Percentiles rank a stretch among this genome's conserved stretches.
phyloP scores from a whole-genome alignment of 805 yeast species.

The Suhomyces emberorum region DNA sequence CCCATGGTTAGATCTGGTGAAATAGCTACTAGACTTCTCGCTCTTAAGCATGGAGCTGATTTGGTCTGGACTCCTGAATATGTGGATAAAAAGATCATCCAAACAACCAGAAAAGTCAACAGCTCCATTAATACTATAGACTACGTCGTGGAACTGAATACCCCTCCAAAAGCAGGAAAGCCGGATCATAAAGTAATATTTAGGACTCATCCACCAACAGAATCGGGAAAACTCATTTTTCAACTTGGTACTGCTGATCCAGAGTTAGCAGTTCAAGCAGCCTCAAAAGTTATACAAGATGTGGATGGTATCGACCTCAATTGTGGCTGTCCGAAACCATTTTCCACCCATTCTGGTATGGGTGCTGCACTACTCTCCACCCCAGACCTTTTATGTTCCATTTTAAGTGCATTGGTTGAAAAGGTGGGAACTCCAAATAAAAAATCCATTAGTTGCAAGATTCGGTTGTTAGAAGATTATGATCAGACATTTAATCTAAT shows the following conservation, averaged over 20 bases:
- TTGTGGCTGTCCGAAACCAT: slow-evolving; percentile 97
- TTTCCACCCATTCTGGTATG: slow-evolving; percentile 93
- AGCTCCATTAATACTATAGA: slow-evolving; percentile 57
- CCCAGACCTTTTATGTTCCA: slow-evolving; percentile 74
- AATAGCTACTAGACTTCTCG: slow-evolving; percentile 79
- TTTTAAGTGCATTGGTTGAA: slow-evolving; percentile 63
- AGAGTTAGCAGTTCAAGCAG: slow-evolving; percentile 85
- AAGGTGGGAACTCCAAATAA: slow-evolving; percentile 74
- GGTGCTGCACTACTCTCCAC: slow-evolving; percentile 88
- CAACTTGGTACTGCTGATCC: slow-evolving; percentile 90
- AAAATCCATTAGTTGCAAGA: slow-evolving; percentile 88
- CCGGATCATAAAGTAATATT: slow-evolving; percentile 56
- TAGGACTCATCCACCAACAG: slow-evolving; percentile 64
- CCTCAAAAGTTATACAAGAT: slow-evolving; percentile 71
- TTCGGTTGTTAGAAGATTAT: slow-evolving; percentile 66
- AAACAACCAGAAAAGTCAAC: slow-evolving; percentile 65
- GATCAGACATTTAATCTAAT: slow-evolving; percentile 61
- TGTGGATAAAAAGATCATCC: slow-evolving; percentile 76
- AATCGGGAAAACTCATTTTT: slow-evolving; percentile 68
- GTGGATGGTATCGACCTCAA: slow-evolving; percentile 92
- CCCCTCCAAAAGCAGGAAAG: slow-evolving; percentile 30
- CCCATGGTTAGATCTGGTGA: slow-evolving; percentile 98
- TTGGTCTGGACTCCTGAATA: slow-evolving; percentile 95
- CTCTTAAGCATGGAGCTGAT: slow-evolving; percentile 85
- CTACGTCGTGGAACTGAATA: slow-evolving; percentile 35